Evolutionary conservation across 805 yeast genomes (phyloP).

Genomic region (Metschnikowia henanensis): DNA sequence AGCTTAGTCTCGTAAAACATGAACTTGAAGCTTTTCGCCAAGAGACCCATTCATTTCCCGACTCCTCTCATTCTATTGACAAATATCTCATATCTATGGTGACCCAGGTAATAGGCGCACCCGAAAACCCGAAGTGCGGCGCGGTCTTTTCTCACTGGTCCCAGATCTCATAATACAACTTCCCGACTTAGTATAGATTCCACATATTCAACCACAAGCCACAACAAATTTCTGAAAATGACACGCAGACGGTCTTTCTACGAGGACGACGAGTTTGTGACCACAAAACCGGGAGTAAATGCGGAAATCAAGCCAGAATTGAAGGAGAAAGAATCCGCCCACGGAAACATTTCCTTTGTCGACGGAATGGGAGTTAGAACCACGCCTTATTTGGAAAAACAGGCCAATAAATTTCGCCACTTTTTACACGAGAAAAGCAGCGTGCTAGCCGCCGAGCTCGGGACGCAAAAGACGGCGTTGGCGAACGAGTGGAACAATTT

Average conservation of each 20-base stretch:
- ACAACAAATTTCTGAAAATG: not conserved
- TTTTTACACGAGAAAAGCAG: constrained; percentile 39
- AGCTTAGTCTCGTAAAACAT: too few relatives aligned
- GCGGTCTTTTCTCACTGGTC: not conserved
- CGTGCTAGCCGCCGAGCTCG: constrained; percentile 42
- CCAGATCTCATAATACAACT: not conserved
- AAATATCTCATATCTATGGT: too few relatives aligned
- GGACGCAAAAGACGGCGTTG: constrained; percentile 47
- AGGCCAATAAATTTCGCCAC: constrained; percentile 39
- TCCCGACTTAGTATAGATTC: too few relatives aligned
- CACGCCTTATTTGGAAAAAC: constrained; percentile 46
- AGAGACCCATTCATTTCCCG: too few relatives aligned
- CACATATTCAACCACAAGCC: too few relatives aligned
- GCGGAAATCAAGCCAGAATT: constrained; percentile 36
- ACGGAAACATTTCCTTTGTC: constrained; percentile 41
- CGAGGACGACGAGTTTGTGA: constrained; percentile 48
- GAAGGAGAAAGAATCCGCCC: constrained; percentile 38
- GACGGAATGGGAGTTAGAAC: constrained; percentile 58
- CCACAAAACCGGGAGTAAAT: constrained; percentile 51
- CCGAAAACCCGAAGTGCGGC: not conserved
- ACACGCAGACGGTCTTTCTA: constrained; percentile 34
- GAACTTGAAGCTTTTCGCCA: too few relatives aligned
- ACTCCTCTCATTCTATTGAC: too few relatives aligned
- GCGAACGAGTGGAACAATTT: constrained; percentile 41
- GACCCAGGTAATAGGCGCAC: not conserved